Evolutionary conservation across 441 rosid genomes (phyloP).

Genomic region (Melianthus villosus): DNA sequence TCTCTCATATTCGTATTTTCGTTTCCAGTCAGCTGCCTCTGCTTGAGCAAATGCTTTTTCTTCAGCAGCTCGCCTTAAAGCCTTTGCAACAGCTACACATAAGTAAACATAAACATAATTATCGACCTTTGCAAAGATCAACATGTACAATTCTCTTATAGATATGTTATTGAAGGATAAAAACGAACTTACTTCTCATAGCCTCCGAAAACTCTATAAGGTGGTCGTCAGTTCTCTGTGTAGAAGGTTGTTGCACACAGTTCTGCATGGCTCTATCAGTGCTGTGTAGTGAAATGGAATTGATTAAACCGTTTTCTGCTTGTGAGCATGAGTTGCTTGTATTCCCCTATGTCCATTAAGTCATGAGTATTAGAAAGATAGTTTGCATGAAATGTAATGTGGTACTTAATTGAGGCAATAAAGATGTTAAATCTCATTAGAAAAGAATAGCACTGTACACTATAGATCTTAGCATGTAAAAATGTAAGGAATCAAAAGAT

Average conservation of each 20-base stretch:
- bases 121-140: neutral
- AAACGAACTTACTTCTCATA: slow-evolving; percentile 49
- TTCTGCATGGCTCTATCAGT: slow-evolving; percentile 86
- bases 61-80: slow-evolving; percentile 84
- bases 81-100: slow-evolving; percentile 83
- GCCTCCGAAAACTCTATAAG: slow-evolving; percentile 91
- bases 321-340: slow-evolving; percentile 21
- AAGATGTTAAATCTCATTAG: too few species aligned
- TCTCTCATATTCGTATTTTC: slow-evolving; percentile 73
- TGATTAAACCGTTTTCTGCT: slow-evolving; percentile 32
- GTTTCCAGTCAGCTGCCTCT: slow-evolving; percentile 96
- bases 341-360: slow-evolving; percentile 41
- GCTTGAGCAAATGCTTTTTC: slow-evolving; percentile 94
- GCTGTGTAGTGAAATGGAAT: slow-evolving; percentile 30
- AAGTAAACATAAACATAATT: slow-evolving; percentile 7
- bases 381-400: neutral
- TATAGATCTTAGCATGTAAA: too few species aligned
- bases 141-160: too few species aligned
- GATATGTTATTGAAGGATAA: slow-evolving; percentile 2
- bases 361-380: slow-evolving; percentile 14
- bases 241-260: slow-evolving; percentile 62
- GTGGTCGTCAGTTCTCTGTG: slow-evolving; percentile 67
- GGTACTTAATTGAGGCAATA: neutral
- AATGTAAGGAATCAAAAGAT: too few species aligned
- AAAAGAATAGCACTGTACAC: too few species aligned